Base-by-base conservation (phyloP, 768 basidiomycete genomes). In the Grammothele lineata region DNA sequence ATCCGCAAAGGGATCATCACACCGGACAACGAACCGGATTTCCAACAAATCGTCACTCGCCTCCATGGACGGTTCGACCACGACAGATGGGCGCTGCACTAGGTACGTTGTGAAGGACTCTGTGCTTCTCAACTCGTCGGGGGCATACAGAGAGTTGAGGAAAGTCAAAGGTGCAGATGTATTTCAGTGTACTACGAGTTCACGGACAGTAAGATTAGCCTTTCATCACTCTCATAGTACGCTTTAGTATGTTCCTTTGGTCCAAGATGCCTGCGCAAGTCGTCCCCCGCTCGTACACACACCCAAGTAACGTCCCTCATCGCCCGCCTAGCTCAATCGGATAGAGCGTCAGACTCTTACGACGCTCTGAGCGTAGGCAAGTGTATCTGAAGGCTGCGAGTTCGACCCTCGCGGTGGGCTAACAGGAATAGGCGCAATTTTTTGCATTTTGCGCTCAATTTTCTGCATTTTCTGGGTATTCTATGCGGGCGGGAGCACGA, bases 1-100 rank as follows among this genome's bases (percentile, higher is more conserved):
- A 77, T 97, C 40, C 80, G 94, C 1, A 83, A 87, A 48, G 93
- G 93, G 0, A 74, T 83, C 51, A 71, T 97, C 42, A 94, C 91
- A 0, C 79, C 91, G 0, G 93, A 95, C 50, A 88, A 84, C 49
- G 96, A 98, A 61, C 81, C 86, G 1, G 72, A 89, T 50, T 94
- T 77, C 59, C 67, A 87, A 65, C 83, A 91, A 62, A 85, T 96
- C 34, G 56, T 78, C 10, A 85, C 85, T 11, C 75, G 81, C 7
- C 61, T 92, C n/a, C 90, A 91, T 58, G 78, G 84, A 10, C 63
- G 72, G 30, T 89, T 88, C 54, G 80, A 82, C 49, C 79, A 78
- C 48, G 78, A 81, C 12, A 36, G 35, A 17, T 63, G 59, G 62
- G 25, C 30, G 30, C n/a, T n/a, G n/a, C n/a, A n/a, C n/a, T n/a